Evolutionary conservation across 352 stramenopile species (phyloP).

Genomic region (Phytopythium chamaehyphon): DNA sequence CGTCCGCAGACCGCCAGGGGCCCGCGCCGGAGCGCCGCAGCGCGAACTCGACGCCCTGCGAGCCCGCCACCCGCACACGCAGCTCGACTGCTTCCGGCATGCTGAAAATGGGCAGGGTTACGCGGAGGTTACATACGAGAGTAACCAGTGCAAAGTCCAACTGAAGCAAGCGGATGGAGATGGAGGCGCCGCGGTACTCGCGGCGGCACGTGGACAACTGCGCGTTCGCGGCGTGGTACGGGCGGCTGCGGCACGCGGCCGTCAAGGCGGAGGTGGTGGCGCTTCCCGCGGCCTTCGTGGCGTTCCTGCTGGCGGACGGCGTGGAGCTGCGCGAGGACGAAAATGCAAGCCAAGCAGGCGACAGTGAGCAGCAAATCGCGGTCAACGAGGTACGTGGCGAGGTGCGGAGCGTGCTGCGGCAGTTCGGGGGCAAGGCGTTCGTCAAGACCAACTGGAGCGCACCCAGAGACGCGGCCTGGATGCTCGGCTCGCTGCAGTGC

Average conservation of each 20-base stretch:
- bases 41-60: slow-evolving; percentile 51
- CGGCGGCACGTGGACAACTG: slow-evolving; percentile 76
- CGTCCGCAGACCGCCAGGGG: background rate
- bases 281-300: slow-evolving; percentile 50
- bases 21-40: slow-evolving; percentile 15
- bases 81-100: slow-evolving; percentile 32
- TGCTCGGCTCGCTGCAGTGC: slow-evolving; percentile 80
- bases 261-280: slow-evolving; percentile 60
- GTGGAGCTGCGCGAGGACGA: slow-evolving; percentile 40
- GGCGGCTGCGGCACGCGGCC: slow-evolving; percentile 43
- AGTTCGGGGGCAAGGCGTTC: slow-evolving; percentile 69
- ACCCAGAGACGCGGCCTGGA: slow-evolving; percentile 92
- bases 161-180: background rate
- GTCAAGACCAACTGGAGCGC: slow-evolving; percentile 95
- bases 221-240: slow-evolving; percentile 72
- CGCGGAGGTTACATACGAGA: too few species aligned
- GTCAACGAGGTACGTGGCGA: slow-evolving; percentile 40
- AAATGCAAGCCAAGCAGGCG: slow-evolving; percentile 17
- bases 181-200: slow-evolving; percentile 40
- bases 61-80: slow-evolving; percentile 39
- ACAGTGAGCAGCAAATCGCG: slow-evolving; percentile 14
- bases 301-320: slow-evolving; percentile 61
- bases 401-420: slow-evolving; percentile 61
- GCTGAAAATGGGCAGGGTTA: background rate
- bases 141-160: background rate